Evolutionary conservation across 1,284 basidiomycete genomes (phyloP).

Genomic region (Tilletia walkeri): DNA sequence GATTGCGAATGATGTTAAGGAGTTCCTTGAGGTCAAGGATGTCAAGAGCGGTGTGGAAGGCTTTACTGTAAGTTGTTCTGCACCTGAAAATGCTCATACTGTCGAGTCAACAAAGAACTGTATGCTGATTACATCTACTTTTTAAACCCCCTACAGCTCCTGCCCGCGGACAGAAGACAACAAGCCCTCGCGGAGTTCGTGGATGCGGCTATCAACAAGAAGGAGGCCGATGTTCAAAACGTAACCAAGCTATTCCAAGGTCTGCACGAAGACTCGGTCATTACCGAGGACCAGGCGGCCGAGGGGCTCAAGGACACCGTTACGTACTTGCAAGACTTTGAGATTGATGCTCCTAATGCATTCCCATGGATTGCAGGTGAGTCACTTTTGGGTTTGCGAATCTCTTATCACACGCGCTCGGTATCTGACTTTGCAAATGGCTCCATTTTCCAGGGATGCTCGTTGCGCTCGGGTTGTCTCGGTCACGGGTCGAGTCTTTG

Average conservation of each 20-base stretch:
- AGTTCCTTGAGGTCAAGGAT: conserved; percentile 62
- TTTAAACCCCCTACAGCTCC: conserved; percentile 65
- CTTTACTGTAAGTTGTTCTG: conserved; percentile 16
- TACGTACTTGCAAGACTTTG: conserved; percentile 78
- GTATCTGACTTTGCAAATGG: no score
- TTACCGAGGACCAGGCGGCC: conserved; percentile 63
- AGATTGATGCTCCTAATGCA: conserved; percentile 83
- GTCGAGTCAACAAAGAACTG: neutral
- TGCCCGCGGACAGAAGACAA: conserved; percentile 67
- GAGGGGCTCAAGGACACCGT: conserved; percentile 67
- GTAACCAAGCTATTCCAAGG: conserved; percentile 51
- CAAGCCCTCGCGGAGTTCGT: conserved; percentile 73
- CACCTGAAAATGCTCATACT: neutral
- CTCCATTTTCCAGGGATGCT: conserved; percentile 17
- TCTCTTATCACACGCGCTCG: no score
- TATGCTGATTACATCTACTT: neutral
- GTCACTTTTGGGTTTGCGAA: neutral
- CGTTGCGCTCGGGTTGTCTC: conserved; percentile 9
- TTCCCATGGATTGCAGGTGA: conserved; percentile 68
- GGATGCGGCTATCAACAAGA: conserved; percentile 71
- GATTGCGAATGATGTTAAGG: conserved; percentile 64
- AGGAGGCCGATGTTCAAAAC: conserved; percentile 74
- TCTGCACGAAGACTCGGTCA: conserved; percentile 34
- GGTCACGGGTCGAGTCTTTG: conserved; percentile 40
- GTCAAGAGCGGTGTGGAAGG: conserved; percentile 79